phyloP scores from a whole-genome alignment of 1,139 yeast species.

The Hemisphaericaspora xylanilytica region DNA sequence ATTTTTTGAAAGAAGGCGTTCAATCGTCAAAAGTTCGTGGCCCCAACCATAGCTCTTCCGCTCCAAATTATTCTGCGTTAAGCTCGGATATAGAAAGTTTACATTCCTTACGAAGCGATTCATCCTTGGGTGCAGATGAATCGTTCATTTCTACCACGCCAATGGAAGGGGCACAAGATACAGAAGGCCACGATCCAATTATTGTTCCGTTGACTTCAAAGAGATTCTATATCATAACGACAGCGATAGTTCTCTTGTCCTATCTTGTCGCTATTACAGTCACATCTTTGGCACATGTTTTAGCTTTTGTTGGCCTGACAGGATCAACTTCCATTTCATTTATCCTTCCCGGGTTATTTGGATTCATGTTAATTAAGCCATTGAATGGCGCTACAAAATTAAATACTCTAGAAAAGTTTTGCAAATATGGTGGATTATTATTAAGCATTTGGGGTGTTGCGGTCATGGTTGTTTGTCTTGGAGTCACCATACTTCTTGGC shows the following conservation, averaged over 20 bases:
- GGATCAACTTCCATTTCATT: conserved; percentile 94
- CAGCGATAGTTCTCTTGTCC: conserved; percentile 57
- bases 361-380: conserved; percentile 61
- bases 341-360: conserved; percentile 89
- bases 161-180: conserved; percentile 49
- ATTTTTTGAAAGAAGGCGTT: conserved; percentile 41
- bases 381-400: conserved; percentile 33
- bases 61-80: conserved; percentile 18
- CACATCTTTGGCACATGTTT: conserved; percentile 74
- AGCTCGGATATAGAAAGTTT: conserved; percentile 23
- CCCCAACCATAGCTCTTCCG: conserved; percentile 4
- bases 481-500: conserved; percentile 68
- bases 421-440: conserved; percentile 58
- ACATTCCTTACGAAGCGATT: conserved; percentile 11
- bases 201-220: conserved; percentile 51
- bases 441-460: conserved; percentile 72
- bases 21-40: conserved; percentile 16
- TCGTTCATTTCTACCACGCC: conserved; percentile 47
- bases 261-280: conserved; percentile 77
- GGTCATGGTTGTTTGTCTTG: conserved; percentile 76
- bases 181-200: conserved; percentile 51
- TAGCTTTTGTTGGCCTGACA: conserved; percentile 92
- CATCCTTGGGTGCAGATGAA: conserved; percentile 16
- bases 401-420: conserved; percentile 37
- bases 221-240: conserved; percentile 63